Base-by-base conservation (phyloP, 306 rosid genomes). In the Cercis canadensis region DNA sequence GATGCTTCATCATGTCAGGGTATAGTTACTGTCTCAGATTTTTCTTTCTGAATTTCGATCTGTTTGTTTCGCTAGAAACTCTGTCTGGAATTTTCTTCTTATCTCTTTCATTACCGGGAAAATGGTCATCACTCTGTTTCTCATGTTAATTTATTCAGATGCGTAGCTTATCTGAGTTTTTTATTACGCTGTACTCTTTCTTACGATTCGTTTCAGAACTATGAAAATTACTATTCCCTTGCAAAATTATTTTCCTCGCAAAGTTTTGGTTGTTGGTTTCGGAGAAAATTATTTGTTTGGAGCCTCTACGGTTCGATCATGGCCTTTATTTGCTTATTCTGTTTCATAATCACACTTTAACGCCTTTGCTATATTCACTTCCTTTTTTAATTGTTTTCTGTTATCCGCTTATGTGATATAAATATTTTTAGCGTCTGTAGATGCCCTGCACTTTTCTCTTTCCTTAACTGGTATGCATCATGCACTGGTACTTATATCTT, bases 1-100 rank as follows among this genome's bases (percentile, higher is more conserved):
- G 4, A 10, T 11, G 11, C 0, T 55, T 53, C 65, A 77, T 84
- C 77, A 66, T 72, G 61, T 61, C 49, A 37, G 5, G 78, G 86
- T 83, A 41, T 62, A 17, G 34, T 29, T 29, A 4, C 34, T 60
- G 29, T 43, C 4, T 5, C 9, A 10, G 39, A 11, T 17, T 11
- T 32, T 4, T 46, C 9, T 29, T 44, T 14, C 4, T n/a, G 7
- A 8, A 44, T 63, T 14, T 16, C 14, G 11, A 16, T 50, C 49
- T 55, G 31, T 32, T 60, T 40, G 11, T 41, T 29, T 61, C 55
- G 3, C 11, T 50, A 24, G 29, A 12, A 46, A 24, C 4, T 7
- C 2, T 37, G 52, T 46, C 16, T 46, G 17, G 5, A 46, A 37
- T 37, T 37, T 46, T 46, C 14, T 14, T 46, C 4, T 50, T 5